Conservation (phyloP, 73 alveolate genomes). For the Stentor coeruleus region DNA sequence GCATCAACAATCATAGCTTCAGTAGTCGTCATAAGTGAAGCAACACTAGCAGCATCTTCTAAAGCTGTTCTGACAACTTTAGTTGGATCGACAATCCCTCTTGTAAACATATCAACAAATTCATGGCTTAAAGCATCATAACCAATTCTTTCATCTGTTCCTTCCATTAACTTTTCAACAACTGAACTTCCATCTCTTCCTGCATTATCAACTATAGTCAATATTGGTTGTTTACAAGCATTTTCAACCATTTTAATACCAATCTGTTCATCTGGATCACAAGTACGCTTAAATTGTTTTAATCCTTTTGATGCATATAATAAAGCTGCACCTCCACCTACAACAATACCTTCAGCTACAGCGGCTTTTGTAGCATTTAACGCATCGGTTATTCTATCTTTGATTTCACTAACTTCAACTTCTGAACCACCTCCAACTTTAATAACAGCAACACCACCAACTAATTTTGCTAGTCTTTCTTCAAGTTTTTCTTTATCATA, state of each 20-base stretch:
- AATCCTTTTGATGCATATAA: slow-evolving; percentile 73
- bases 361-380: slow-evolving; percentile 98
- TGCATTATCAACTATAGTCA: slow-evolving; percentile 76
- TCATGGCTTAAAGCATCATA: slow-evolving; percentile 78
- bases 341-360: slow-evolving; percentile 93
- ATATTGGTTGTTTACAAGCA: slow-evolving; percentile 79
- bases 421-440: slow-evolving; percentile 97
- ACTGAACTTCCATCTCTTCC: slow-evolving; percentile 80
- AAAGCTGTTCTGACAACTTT: slow-evolving; percentile 96
- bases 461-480: slow-evolving; percentile 93
- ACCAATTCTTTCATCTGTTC: slow-evolving; percentile 54
- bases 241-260: slow-evolving; percentile 75
- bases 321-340: slow-evolving; percentile 93
- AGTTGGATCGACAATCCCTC: slow-evolving; percentile 96
- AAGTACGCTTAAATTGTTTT: slow-evolving; percentile 72
- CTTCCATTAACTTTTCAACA: slow-evolving; percentile 69
- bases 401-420: slow-evolving; percentile 92
- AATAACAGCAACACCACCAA: slow-evolving; percentile 97
- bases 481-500: slow-evolving; percentile 87
- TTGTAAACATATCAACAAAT: slow-evolving; percentile 59
- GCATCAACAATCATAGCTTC: slow-evolving; percentile 71
- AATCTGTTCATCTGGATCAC: slow-evolving; percentile 77
- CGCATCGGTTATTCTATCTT: slow-evolving; percentile 94
- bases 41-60: slow-evolving; percentile 92
- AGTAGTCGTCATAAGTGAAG: slow-evolving; percentile 93